A percentile compares a stretch with the other conserved stretches of the same genome.
Evolutionary conservation across 2,329 filamentous ascomycete genomes (phyloP).

Genomic region (Aureobasidium leucospermi): DNA sequence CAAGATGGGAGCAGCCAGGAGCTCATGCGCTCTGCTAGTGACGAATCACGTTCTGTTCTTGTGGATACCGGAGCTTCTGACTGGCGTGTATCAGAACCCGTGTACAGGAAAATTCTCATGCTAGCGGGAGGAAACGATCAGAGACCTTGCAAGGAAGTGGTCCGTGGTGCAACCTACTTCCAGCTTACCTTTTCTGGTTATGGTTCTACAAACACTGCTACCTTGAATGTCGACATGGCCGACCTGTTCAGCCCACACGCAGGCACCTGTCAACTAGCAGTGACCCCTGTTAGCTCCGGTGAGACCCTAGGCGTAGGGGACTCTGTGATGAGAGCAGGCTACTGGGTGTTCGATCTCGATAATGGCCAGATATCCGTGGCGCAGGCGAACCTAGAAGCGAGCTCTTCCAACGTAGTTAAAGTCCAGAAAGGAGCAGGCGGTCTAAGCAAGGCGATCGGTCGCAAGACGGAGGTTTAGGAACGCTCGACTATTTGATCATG

Average conservation of each 20-base stretch:
- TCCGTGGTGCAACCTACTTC: too few relatives aligned
- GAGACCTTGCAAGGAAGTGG: too few relatives aligned
- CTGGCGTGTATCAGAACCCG: too few relatives aligned
- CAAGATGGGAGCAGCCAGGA: too few relatives aligned
- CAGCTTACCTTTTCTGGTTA: neutral
- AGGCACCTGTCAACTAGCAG: neutral
- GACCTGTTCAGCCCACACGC: neutral
- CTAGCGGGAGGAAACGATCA: too few relatives aligned
- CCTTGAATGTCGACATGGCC: neutral
- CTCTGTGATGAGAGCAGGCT: conserved; percentile 29
- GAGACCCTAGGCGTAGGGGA: conserved; percentile 14
- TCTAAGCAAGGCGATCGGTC: neutral
- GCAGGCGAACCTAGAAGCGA: conserved; percentile 19
- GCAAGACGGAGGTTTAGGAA: neutral
- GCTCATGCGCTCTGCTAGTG: too few relatives aligned
- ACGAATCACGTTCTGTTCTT: too few relatives aligned
- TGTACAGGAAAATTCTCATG: too few relatives aligned
- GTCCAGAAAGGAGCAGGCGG: neutral
- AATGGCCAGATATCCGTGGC: conserved; percentile 28
- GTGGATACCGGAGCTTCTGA: too few relatives aligned
- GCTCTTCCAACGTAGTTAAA: neutral
- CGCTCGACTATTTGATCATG: too few relatives aligned
- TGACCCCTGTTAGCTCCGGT: neutral
- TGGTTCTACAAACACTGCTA: neutral
- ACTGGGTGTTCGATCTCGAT: conserved; percentile 30